Conservation (phyloP, 2,329 filamentous ascomycete genomes). For the Cladophialophora immunda region DNA sequence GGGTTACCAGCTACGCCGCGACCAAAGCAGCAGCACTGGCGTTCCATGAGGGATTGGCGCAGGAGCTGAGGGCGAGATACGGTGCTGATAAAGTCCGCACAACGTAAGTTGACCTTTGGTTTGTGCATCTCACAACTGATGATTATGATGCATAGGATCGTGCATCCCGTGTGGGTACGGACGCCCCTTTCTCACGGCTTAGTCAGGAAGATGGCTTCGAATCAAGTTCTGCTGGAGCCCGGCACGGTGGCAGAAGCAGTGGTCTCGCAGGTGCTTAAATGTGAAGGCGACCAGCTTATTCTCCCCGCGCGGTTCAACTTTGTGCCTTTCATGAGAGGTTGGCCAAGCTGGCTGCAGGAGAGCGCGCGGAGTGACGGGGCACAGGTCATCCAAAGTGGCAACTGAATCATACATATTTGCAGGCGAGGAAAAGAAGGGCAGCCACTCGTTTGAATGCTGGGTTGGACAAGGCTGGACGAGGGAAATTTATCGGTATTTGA, state of each 20-base stretch:
- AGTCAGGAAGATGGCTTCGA: slow-evolving; percentile 24
- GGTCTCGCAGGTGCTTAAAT: slow-evolving; percentile 59
- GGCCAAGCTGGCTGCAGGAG: slow-evolving; percentile 60
- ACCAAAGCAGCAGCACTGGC: slow-evolving; percentile 72
- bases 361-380: slow-evolving; percentile 10
- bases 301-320: slow-evolving; percentile 47
- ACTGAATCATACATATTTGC: background rate
- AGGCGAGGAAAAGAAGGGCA: background rate
- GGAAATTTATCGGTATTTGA: background rate
- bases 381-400: background rate
- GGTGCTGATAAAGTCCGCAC: slow-evolving; percentile 22
- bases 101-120: slow-evolving; percentile 8
- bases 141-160: slow-evolving; percentile 22
- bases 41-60: slow-evolving; percentile 68
- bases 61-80: slow-evolving; percentile 19
- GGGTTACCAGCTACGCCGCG: slow-evolving; percentile 72
- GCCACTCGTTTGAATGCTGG: background rate
- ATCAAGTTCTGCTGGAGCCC: slow-evolving; percentile 48
- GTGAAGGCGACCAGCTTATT: slow-evolving; percentile 59
- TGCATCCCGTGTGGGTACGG: slow-evolving; percentile 57
- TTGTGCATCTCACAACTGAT: background rate
- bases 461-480: background rate
- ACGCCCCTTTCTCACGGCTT: slow-evolving; percentile 57
- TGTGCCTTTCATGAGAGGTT: slow-evolving; percentile 41
- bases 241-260: slow-evolving; percentile 58